A percentile compares a stretch with the other conserved stretches of the same genome.
phyloP scores from a whole-genome alignment of 2,329 filamentous ascomycete genomes.

The Alternaria ventricosa region DNA sequence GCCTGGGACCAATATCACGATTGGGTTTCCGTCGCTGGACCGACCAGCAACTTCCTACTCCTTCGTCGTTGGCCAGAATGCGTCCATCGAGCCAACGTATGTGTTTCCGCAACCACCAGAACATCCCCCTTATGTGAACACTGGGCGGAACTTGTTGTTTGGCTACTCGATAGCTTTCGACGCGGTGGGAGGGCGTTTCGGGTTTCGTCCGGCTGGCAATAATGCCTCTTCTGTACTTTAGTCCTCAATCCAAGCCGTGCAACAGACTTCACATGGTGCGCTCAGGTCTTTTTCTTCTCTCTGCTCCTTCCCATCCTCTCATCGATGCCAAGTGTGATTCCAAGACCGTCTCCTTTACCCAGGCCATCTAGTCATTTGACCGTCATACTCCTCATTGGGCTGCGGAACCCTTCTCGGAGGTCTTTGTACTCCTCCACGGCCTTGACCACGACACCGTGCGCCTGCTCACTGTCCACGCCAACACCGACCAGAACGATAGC shows the following conservation, averaged over 20 bases:
- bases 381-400: constrained; percentile 42
- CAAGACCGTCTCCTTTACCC: constrained; percentile 19
- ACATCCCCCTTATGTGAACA: constrained; percentile 41
- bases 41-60: constrained; percentile 27
- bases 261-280: neutral
- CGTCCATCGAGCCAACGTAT: constrained; percentile 34
- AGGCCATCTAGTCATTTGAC: constrained; percentile 40
- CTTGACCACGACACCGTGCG: constrained; percentile 78
- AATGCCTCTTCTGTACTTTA: constrained; percentile 25
- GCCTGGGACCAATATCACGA: constrained; percentile 34
- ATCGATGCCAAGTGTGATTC: constrained; percentile 6
- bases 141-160: constrained; percentile 42
- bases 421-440: constrained; percentile 64
- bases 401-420: constrained; percentile 42
- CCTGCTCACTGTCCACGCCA: constrained; percentile 72
- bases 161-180: constrained; percentile 46
- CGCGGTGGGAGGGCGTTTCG: constrained; percentile 40
- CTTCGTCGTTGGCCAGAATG: constrained; percentile 35
- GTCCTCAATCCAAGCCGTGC: neutral
- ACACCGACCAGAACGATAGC: constrained; percentile 75
- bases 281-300: neutral
- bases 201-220: constrained; percentile 31
- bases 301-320: neutral
- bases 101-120: constrained; percentile 34
- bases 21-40: constrained; percentile 33